Base-by-base conservation (phyloP, 2,329 filamentous ascomycete species). In the Colletotrichum falcatum region DNA sequence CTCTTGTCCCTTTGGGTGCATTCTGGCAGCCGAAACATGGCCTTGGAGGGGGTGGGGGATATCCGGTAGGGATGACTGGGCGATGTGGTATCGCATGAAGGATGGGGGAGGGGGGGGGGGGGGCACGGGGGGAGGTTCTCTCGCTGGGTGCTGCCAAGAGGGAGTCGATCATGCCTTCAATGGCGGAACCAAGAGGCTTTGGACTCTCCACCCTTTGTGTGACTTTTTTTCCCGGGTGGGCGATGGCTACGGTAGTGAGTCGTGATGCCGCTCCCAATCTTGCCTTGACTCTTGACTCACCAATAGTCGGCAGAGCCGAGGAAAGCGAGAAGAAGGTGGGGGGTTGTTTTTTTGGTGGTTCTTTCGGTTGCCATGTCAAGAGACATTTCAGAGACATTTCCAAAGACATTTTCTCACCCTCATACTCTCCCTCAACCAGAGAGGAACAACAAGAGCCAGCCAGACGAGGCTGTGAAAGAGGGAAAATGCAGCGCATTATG, bases 21-120 rank as follows among this genome's bases (percentile, higher is more conserved):
- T 54, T 49, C 61, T n/a, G 39, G 30, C 65, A 26, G 28, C 54
- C 48, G 26, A 54, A 35, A 28, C 44, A 53, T 42, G 46, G n/a
- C n/a, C n/a, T 35, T 42, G 51, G 4, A 53, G 26, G 55, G 37
- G 46, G 8, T 30, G 66, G 44, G 66, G 33, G 66, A 61, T 66
- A 35, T 28, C 35, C 63, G 23, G 55, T 66, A 70, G 49, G 66
- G 62, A 66, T 68, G 64, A 9, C 5, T 20, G 35, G 26, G 7
- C n/a, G 33, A n/a, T 20, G 11, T 33, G n/a, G 33, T 37, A 39
- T 51, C n/a, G 68, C 68, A 71, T 71, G 58, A 71, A 68, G n/a
- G 42, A 54, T 53, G 28, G n/a, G n/a, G n/a, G n/a, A n/a, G n/a
- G n/a, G n/a, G n/a, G n/a, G n/a, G n/a, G n/a, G n/a, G n/a, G n/a